These are phyloP conservation scores for Osmozyma mogii DNA, from an alignment of 805 yeast genomes.

Conservation along the genomic window DNA sequence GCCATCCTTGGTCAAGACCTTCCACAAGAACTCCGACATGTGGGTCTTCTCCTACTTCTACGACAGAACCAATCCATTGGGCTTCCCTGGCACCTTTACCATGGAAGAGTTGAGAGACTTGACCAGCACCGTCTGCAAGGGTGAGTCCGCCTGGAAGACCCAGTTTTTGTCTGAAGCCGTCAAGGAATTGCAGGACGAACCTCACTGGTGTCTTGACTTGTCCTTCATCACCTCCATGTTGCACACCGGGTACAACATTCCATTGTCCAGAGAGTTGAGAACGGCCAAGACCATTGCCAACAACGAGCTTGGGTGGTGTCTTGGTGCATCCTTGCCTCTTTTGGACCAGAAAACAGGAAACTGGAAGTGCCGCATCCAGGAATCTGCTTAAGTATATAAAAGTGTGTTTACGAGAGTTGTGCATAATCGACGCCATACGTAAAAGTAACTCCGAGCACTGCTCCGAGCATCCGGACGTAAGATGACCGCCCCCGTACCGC, in stretches of 20 bases:
- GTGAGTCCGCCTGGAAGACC: constrained; percentile 69
- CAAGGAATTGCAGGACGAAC: constrained; percentile 61
- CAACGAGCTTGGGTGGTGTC: constrained; percentile 97
- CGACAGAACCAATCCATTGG: constrained; percentile 89
- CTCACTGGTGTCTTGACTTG: constrained; percentile 91
- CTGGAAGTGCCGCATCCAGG: constrained; percentile 58
- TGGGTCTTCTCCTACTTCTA: constrained; percentile 91
- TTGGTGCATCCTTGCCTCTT: constrained; percentile 93
- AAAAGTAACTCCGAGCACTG: too few relatives aligned
- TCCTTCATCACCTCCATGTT: constrained; percentile 83
- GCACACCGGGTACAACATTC: constrained; percentile 96
- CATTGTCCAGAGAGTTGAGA: constrained; percentile 78
- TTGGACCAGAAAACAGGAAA: constrained; percentile 52
- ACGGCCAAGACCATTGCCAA: constrained; percentile 86
- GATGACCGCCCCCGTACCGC: too few relatives aligned
- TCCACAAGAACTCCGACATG: constrained; percentile 67
- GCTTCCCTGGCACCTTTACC: constrained; percentile 88
- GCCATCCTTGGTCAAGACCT: constrained; percentile 78
- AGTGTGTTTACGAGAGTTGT: too few relatives aligned
- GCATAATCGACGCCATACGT: too few relatives aligned
- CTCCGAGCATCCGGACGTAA: too few relatives aligned
- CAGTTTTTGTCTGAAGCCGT: constrained; percentile 61
- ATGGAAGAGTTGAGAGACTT: constrained; percentile 76
- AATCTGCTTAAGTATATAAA: constrained; percentile 2
- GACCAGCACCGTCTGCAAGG: constrained; percentile 79